Conservation (phyloP, 2,329 filamentous ascomycete species). For the Penicillium sp. region DNA sequence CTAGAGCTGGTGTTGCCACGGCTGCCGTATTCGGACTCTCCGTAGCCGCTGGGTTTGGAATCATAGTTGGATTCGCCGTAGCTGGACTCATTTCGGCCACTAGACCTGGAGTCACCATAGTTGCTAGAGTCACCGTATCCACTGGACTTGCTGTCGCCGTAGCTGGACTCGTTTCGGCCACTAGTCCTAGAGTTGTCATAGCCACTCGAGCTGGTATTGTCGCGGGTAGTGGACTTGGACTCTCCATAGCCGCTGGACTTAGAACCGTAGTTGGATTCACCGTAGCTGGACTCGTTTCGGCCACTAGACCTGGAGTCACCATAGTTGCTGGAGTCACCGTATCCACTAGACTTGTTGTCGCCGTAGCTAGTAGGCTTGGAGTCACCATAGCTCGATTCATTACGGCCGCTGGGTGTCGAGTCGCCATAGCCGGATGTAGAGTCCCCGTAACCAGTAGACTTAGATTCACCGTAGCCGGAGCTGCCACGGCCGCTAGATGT, state of each 20-base stretch:
- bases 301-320: slow-evolving; percentile 1
- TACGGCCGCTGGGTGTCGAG: not conserved
- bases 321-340: not conserved
- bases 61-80: not conserved
- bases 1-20: not conserved
- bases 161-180: not conserved
- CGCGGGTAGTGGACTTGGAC: not conserved
- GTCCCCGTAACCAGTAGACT: no score
- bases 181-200: no score
- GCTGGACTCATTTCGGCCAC: not conserved
- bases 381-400: not conserved
- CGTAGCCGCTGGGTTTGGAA: not conserved
- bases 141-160: not conserved
- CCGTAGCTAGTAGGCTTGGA: not conserved
- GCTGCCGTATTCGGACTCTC: not conserved
- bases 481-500: not conserved
- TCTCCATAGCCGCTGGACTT: not conserved
- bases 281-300: not conserved
- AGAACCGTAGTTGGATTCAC: not conserved
- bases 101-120: not conserved
- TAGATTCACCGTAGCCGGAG: no score
- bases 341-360: not conserved
- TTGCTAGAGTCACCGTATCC: not conserved
- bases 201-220: not conserved
- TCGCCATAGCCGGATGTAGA: not conserved